A percentile compares a stretch with the other conserved stretches of the same genome.
Evolutionary conservation across 257 asterid genomes (phyloP).

Genomic region (Eustoma russellianum): DNA sequence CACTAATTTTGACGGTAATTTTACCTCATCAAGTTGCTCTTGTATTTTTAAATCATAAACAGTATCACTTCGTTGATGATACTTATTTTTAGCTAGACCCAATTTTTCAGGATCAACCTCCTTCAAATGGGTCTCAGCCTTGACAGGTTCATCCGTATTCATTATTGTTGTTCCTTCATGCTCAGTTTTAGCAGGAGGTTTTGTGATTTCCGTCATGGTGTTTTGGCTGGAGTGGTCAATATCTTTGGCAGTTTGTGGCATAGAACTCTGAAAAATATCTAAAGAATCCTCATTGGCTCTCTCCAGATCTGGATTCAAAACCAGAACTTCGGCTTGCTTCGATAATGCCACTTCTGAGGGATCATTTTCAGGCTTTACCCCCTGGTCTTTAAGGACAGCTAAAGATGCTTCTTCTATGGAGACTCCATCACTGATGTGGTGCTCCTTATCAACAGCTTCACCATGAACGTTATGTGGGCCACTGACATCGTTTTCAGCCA

Average conservation of each 20-base stretch:
- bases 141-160: slow-evolving; percentile 33
- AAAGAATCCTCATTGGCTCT: slow-evolving; percentile 22
- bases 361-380: slow-evolving; percentile 31
- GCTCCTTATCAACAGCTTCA: slow-evolving; percentile 32
- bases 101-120: slow-evolving; percentile 30
- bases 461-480: slow-evolving; percentile 22
- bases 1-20: slow-evolving; percentile 4
- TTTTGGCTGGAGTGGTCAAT: slow-evolving; percentile 43
- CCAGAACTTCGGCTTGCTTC: slow-evolving; percentile 25
- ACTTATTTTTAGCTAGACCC: slow-evolving; percentile 38
- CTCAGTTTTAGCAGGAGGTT: slow-evolving; percentile 24
- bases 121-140: slow-evolving; percentile 26
- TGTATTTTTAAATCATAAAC: slow-evolving; percentile 51
- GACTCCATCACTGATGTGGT: slow-evolving; percentile 29
- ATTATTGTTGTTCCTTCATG: slow-evolving; percentile 32
- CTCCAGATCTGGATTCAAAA: slow-evolving; percentile 30
- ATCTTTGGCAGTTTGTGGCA: slow-evolving; percentile 25
- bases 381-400: slow-evolving; percentile 33
- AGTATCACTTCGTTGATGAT: slow-evolving; percentile 37
- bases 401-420: slow-evolving; percentile 35
- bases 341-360: slow-evolving; percentile 28
- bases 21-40: slow-evolving; percentile 94
- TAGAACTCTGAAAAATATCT: slow-evolving; percentile 32
- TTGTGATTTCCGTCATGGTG: slow-evolving; percentile 26
- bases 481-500: slow-evolving; percentile 30